Percentiles rank a stretch among this genome's conserved stretches.
phyloP scores from a whole-genome alignment of 345 rosid species.

The Microcos paniculata region DNA sequence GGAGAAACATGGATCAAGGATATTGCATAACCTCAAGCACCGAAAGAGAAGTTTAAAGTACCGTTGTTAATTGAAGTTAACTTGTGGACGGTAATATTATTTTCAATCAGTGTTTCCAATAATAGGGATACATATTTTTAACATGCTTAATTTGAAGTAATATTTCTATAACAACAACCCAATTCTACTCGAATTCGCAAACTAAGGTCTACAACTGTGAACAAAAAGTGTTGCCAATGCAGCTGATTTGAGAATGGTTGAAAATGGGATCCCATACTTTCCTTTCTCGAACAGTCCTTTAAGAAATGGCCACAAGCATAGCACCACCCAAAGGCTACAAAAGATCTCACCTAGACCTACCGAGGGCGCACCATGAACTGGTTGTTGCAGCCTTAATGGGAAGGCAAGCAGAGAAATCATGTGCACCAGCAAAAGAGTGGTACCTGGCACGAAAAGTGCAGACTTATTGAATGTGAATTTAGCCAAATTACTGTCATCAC shows the following conservation, averaged over 20 bases:
- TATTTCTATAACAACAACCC: too few species aligned
- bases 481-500: not conserved
- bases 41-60: too few species aligned
- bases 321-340: slow-evolving; percentile 33
- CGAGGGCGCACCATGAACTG: not conserved
- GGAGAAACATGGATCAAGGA: too few species aligned
- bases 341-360: slow-evolving; percentile 36
- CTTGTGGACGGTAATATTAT: too few species aligned
- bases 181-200: not conserved
- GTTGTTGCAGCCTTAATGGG: slow-evolving; percentile 15
- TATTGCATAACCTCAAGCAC: too few species aligned
- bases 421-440: slow-evolving; percentile 44
- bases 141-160: too few species aligned
- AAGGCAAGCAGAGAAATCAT: slow-evolving; percentile 7
- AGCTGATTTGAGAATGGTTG: slow-evolving; percentile 49
- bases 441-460: slow-evolving; percentile 45
- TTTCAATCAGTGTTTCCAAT: too few species aligned
- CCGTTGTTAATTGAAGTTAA: too few species aligned
- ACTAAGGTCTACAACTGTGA: slow-evolving; percentile 5
- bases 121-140: too few species aligned
- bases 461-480: slow-evolving; percentile 50
- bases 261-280: slow-evolving; percentile 51
- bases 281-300: slow-evolving; percentile 52
- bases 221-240: slow-evolving; percentile 32
- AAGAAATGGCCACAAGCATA: slow-evolving; percentile 43